These are phyloP conservation scores for Xylariaceae sp. DNA, from an alignment of 2,329 filamentous ascomycete species.

Conservation along the genomic window DNA sequence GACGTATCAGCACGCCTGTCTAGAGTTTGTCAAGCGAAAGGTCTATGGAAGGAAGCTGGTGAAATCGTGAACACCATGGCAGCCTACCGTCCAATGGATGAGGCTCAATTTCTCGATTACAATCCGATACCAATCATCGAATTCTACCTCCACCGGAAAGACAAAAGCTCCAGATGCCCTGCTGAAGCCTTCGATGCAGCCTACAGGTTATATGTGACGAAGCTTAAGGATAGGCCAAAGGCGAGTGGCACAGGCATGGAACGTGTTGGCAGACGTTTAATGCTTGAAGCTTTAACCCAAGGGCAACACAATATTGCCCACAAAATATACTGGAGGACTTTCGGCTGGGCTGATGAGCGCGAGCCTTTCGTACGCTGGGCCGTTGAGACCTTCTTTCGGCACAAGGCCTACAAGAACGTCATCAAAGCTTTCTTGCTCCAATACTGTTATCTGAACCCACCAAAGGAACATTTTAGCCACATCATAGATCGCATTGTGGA, in stretches of 20 bases:
- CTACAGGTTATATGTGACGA: constrained; percentile 30
- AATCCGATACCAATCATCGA: constrained; percentile 33
- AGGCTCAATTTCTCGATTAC: constrained; percentile 33
- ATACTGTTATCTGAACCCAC: constrained; percentile 26
- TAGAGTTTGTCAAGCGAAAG: constrained; percentile 28
- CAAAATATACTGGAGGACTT: constrained; percentile 31
- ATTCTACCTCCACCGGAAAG: constrained; percentile 19
- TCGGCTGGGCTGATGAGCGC: constrained; percentile 21
- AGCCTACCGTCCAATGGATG: constrained; percentile 25
- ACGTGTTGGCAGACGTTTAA: constrained; percentile 25
- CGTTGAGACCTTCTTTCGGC: constrained; percentile 28
- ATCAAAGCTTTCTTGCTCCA: constrained; percentile 32
- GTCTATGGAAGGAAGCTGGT: constrained; percentile 29
- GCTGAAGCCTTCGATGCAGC: constrained; percentile 19
- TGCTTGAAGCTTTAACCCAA: constrained; percentile 26
- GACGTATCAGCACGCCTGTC: constrained; percentile 29
- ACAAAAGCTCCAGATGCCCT: constrained; percentile 7
- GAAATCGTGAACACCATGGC: constrained; percentile 28
- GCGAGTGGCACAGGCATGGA: constrained; percentile 10
- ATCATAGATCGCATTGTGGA: constrained; percentile 30
- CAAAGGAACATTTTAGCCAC: constrained; percentile 16
- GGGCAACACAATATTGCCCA: constrained; percentile 19
- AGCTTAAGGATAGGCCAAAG: constrained; percentile 22
- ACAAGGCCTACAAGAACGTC: constrained; percentile 28
- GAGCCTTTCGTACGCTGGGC: constrained; percentile 28